phyloP scores from a whole-genome alignment of 2,329 filamentous ascomycete genomes.

The Cadophora luteo-olivacea region DNA sequence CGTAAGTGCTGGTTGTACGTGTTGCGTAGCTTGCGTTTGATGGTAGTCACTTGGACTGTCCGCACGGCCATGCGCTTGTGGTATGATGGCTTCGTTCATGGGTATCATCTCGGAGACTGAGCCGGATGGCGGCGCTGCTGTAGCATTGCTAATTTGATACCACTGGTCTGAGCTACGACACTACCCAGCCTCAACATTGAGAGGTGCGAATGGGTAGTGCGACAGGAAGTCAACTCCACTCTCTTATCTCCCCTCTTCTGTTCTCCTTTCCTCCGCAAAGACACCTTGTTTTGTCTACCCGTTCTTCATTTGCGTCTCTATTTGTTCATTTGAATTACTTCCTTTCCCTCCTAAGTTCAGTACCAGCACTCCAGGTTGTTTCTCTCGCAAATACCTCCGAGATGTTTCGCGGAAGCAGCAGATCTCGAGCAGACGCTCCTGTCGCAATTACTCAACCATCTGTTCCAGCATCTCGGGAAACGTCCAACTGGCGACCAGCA shows the following conservation, averaged over 20 bases:
- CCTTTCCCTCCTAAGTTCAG: neutral
- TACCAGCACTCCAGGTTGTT: neutral
- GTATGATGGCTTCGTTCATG: neutral
- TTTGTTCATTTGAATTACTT: neutral
- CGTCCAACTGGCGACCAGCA: slow-evolving; percentile 23
- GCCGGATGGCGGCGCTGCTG: neutral
- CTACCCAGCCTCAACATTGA: slow-evolving; percentile 5
- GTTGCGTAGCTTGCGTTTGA: neutral
- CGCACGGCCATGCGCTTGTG: neutral
- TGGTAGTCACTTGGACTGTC: no score
- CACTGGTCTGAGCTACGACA: neutral
- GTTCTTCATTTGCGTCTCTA: neutral
- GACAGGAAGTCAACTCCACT: neutral
- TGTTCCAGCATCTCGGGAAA: neutral
- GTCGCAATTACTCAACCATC: neutral
- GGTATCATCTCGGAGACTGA: neutral
- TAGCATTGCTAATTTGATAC: neutral
- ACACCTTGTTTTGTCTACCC: neutral
- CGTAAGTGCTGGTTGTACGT: neutral
- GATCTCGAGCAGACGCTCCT: slow-evolving; percentile 15
- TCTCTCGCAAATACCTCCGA: neutral
- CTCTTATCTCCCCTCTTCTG: neutral
- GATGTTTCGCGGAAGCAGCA: slow-evolving; percentile 23
- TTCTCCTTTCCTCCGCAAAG: neutral
- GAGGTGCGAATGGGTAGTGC: neutral